Evolutionary conservation across 345 rosid species (phyloP).

Genomic region (Durio zibethinus): DNA sequence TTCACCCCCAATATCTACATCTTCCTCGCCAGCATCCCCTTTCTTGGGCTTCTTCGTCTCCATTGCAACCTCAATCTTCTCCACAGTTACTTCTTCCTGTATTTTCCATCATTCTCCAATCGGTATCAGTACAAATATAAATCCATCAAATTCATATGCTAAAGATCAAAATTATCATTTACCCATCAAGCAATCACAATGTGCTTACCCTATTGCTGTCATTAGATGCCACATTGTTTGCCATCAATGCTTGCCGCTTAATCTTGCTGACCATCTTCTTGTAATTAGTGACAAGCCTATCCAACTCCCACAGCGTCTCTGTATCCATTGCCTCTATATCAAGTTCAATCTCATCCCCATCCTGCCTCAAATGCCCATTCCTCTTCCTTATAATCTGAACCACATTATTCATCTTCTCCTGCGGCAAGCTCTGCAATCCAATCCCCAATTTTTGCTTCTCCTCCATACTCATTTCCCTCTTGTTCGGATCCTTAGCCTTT

Average conservation of each 20-base stretch:
- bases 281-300: conserved; percentile 71
- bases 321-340: conserved; percentile 76
- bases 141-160: neutral
- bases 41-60: conserved; percentile 60
- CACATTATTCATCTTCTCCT: conserved; percentile 79
- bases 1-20: conserved; percentile 85
- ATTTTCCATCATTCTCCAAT: neutral
- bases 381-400: conserved; percentile 71
- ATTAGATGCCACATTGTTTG: conserved; percentile 21
- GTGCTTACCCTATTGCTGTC: conserved; percentile 37
- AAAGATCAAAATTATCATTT: neutral
- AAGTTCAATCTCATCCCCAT: conserved; percentile 79
- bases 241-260: conserved; percentile 63
- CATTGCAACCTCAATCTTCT: conserved; percentile 41
- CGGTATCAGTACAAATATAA: neutral
- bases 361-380: conserved; percentile 61
- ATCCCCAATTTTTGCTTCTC: conserved; percentile 68
- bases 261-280: conserved; percentile 79
- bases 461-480: conserved; percentile 68
- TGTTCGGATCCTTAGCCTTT: conserved; percentile 77
- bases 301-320: conserved; percentile 83
- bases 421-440: conserved; percentile 72
- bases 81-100: conserved; percentile 33
- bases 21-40: conserved; percentile 76
- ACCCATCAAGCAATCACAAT: neutral